A percentile compares a stretch with the other conserved stretches of the same genome.
phyloP scores from a whole-genome alignment of 257 asterid species.

The Salvia miltiorrhiza region DNA sequence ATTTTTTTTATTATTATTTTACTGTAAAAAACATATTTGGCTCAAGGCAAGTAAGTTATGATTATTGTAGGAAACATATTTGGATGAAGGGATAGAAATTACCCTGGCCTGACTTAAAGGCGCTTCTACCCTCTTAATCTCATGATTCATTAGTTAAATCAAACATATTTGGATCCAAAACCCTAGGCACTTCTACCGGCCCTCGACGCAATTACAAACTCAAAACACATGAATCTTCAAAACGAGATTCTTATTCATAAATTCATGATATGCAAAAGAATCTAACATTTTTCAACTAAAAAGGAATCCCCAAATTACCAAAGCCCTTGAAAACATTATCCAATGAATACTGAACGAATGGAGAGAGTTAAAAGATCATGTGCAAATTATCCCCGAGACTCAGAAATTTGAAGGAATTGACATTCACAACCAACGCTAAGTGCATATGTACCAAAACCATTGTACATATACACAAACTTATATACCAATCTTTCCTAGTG shows the following conservation, averaged over 20 bases:
- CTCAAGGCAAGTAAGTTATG: too few species aligned
- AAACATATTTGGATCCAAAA: too few species aligned
- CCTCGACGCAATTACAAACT: neutral
- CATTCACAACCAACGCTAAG: conserved; percentile 26
- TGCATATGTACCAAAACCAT: conserved; percentile 29
- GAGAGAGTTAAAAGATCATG: neutral
- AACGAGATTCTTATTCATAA: neutral
- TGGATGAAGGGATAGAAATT: too few species aligned
- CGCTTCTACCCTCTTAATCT: too few species aligned
- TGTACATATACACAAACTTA: conserved; percentile 31
- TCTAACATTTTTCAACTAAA: neutral
- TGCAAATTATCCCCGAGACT: conserved; percentile 9
- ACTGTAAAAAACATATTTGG: too few species aligned
- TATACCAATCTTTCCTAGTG: conserved; percentile 12
- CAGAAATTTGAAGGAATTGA: conserved; percentile 13
- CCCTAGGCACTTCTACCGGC: too few species aligned
- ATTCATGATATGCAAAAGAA: neutral
- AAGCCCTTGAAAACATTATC: conserved; percentile 20
- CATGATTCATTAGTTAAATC: too few species aligned
- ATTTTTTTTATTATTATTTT: too few species aligned
- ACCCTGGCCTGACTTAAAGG: too few species aligned
- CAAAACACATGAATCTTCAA: neutral
- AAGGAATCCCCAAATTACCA: neutral
- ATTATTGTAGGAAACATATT: too few species aligned
- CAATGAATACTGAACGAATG: conserved; percentile 17